These are phyloP conservation scores for Buddleja alternifolia DNA, from an alignment of 257 asterid species.

Conservation along the genomic window DNA sequence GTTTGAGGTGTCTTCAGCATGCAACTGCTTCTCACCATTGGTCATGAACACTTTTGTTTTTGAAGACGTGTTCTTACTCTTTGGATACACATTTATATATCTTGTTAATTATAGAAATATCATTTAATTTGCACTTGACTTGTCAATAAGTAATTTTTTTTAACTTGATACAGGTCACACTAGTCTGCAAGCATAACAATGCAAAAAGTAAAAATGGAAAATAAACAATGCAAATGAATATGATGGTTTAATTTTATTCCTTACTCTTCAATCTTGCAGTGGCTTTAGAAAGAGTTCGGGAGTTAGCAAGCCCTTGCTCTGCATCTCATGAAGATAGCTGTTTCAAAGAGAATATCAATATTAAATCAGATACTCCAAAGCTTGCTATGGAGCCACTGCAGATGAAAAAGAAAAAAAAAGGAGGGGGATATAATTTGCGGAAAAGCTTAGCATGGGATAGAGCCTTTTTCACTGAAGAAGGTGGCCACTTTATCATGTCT, in stretches of 20 bases:
- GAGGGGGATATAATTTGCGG: slow-evolving; percentile 75
- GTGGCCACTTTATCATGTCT: slow-evolving; percentile 36
- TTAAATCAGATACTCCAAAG: slow-evolving; percentile 54
- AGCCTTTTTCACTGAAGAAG: slow-evolving; percentile 95
- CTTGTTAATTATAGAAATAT: not conserved
- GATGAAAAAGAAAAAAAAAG: slow-evolving; percentile 87
- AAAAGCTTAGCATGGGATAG: slow-evolving; percentile 95
- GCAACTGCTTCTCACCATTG: not conserved
- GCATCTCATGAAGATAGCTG: slow-evolving; percentile 47
- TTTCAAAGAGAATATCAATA: slow-evolving; percentile 65
- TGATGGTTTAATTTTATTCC: slow-evolving; percentile 16
- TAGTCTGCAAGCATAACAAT: not conserved
- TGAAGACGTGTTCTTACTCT: no score
- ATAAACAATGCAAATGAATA: slow-evolving; percentile 12
- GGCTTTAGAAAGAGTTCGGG: slow-evolving; percentile 35
- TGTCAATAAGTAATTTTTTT: not conserved
- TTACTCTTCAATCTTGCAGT: slow-evolving; percentile 39
- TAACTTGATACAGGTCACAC: not conserved
- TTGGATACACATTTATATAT: not conserved
- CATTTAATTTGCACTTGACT: not conserved
- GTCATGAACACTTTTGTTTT: no score
- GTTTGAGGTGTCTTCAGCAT: not conserved
- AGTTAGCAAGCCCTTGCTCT: slow-evolving; percentile 37
- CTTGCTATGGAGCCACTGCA: slow-evolving; percentile 72
- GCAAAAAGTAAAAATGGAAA: not conserved